phyloP scores from a whole-genome alignment of 169 alveolate genomes.

The Cystoisospora suis region DNA sequence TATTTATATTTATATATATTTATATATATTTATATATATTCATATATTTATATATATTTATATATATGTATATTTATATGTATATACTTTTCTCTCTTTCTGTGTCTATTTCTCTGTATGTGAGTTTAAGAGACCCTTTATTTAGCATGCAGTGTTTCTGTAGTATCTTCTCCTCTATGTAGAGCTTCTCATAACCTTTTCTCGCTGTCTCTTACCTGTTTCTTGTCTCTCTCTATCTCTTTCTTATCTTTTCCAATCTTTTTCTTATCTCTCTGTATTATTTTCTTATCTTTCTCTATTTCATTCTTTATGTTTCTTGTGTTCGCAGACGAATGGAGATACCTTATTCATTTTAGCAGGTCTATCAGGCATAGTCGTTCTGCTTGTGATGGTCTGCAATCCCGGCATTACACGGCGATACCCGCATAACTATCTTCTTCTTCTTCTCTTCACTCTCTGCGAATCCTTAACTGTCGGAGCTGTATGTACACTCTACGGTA shows the following conservation, averaged over 20 bases:
- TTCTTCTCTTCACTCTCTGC: constrained; percentile 6
- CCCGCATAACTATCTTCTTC: constrained; percentile 25
- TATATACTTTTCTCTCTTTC: too few species aligned
- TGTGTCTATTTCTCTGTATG: too few species aligned
- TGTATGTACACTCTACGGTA: background rate
- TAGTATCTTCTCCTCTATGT: background rate
- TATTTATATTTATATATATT: too few species aligned
- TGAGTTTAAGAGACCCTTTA: too few species aligned
- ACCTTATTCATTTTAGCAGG: background rate
- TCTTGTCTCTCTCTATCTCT: background rate
- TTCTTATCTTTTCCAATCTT: background rate
- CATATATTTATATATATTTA: too few species aligned
- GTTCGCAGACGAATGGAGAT: background rate
- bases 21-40: too few species aligned
- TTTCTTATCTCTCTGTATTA: background rate
- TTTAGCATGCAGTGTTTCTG: background rate
- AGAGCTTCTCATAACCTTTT: background rate
- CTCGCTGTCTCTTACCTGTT: background rate
- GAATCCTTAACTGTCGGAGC: constrained; percentile 1
- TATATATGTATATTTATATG: too few species aligned
- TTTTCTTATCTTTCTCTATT: background rate
- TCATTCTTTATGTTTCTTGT: background rate
- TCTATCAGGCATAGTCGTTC: background rate
- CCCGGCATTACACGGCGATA: constrained; percentile 4
- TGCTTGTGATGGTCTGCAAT: constrained; percentile 1